A percentile compares a stretch with the other conserved stretches of the same genome.
phyloP scores from a whole-genome alignment of 1,284 basidiomycete species.

The Apiotrichum mycotoxinovorans region DNA sequence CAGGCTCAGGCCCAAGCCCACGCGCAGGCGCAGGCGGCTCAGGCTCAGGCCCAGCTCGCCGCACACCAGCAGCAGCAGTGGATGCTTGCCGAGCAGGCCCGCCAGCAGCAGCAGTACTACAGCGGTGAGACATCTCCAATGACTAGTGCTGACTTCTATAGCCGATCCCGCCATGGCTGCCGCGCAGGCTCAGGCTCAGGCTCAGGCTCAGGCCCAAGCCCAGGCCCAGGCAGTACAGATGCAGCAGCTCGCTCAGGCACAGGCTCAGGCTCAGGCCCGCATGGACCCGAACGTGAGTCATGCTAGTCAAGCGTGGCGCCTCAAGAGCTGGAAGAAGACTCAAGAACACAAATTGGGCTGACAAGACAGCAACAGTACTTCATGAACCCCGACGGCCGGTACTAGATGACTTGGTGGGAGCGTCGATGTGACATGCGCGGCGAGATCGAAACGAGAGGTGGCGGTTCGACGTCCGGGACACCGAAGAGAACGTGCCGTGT shows the following conservation, averaged over 20 bases:
- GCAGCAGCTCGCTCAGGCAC: constrained; percentile 28
- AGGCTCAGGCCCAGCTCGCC: constrained; percentile 38
- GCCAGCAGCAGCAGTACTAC: constrained; percentile 36
- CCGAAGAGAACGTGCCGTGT: too few relatives aligned
- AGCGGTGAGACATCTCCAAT: constrained; percentile 20
- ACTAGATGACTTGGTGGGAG: constrained; percentile 6
- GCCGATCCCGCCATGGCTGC: constrained; percentile 33
- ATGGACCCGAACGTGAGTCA: constrained; percentile 32
- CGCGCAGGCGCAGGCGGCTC: constrained; percentile 37
- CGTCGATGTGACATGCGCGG: neutral
- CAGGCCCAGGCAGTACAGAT: constrained; percentile 36
- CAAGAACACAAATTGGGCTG: constrained; percentile 1
- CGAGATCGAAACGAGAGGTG: neutral
- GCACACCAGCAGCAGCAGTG: constrained; percentile 43
- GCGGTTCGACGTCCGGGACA: neutral
- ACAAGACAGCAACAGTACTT: constrained; percentile 32
- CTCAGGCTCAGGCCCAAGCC: constrained; percentile 37
- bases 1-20: constrained; percentile 48
- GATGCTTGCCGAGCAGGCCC: constrained; percentile 22
- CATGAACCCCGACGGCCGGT: constrained; percentile 31
- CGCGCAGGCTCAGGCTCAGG: constrained; percentile 32
- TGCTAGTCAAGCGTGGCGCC: constrained; percentile 10
- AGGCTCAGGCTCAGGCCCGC: constrained; percentile 29
- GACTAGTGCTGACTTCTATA: constrained; percentile 1
- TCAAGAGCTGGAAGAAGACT: neutral